These are phyloP conservation scores for Aspergillus indologenus DNA, from an alignment of 495 filamentous ascomycete genomes.

Conservation along the genomic window DNA sequence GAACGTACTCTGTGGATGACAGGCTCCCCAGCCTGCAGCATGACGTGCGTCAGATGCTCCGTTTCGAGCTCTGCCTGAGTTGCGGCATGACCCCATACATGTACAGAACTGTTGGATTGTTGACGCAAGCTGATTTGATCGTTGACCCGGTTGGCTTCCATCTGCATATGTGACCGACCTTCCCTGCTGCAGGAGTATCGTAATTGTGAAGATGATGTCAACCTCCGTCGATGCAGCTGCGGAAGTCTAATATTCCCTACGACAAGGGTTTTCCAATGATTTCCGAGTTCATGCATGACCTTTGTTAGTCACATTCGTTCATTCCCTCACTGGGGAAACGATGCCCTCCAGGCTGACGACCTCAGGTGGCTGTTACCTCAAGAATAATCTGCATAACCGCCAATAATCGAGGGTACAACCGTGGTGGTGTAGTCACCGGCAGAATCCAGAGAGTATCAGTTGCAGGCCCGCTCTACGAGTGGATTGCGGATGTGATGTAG, in stretches of 20 bases:
- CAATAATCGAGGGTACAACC: slow-evolving; percentile 19
- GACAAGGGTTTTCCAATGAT: slow-evolving; percentile 19
- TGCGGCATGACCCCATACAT: slow-evolving; percentile 24
- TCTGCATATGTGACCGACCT: slow-evolving; percentile 22
- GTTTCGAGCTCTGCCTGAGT: slow-evolving; percentile 18
- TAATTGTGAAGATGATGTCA: slow-evolving; percentile 34
- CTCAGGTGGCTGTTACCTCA: slow-evolving; percentile 15
- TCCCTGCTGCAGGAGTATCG: slow-evolving; percentile 6
- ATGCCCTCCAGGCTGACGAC: slow-evolving; percentile 20
- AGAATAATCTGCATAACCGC: slow-evolving; percentile 35
- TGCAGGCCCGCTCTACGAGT: slow-evolving; percentile 11
- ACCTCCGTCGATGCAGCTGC: slow-evolving; percentile 27
- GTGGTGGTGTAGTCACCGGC: too few relatives aligned
- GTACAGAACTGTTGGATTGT: slow-evolving; percentile 28
- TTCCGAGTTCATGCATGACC: slow-evolving; percentile 18
- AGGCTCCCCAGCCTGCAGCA: slow-evolving; percentile 13
- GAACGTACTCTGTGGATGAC: slow-evolving; percentile 14
- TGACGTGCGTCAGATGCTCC: slow-evolving; percentile 28
- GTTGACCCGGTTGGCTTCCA: slow-evolving; percentile 21
- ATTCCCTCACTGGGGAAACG: slow-evolving; percentile 15
- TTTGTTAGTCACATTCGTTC: slow-evolving; percentile 13
- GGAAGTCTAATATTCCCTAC: slow-evolving; percentile 28
- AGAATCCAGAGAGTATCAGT: neutral
- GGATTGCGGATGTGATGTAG: slow-evolving; percentile 22
- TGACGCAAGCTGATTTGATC: slow-evolving; percentile 28